Evolutionary conservation across 352 stramenopile species (phyloP).

Genomic region (Phytophthora tubulina): DNA sequence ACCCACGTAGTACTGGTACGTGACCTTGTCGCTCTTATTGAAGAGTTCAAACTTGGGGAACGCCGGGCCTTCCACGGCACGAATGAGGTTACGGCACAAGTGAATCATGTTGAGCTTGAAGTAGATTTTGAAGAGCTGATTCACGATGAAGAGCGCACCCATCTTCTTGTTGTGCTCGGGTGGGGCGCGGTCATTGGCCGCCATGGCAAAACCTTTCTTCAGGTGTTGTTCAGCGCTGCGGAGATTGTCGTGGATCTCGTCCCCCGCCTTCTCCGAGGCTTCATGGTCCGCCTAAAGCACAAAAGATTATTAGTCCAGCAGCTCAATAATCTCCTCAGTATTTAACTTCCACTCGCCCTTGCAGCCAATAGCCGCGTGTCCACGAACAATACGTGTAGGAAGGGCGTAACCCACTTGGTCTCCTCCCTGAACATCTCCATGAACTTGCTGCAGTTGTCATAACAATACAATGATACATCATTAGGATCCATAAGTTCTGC

Average conservation of each 20-base stretch:
- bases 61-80: constrained; percentile 79
- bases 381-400: constrained; percentile 83
- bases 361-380: constrained; percentile 81
- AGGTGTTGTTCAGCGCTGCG: constrained; percentile 86
- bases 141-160: constrained; percentile 93
- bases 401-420: constrained; percentile 88
- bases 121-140: constrained; percentile 98
- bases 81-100: constrained; percentile 95
- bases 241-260: constrained; percentile 83
- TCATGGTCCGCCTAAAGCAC: constrained; percentile 69
- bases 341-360: constrained; percentile 39
- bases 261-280: constrained; percentile 66
- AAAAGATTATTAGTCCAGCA: constrained; percentile 10
- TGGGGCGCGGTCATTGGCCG: constrained; percentile 82
- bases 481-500: background rate
- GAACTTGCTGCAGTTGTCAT: constrained; percentile 67
- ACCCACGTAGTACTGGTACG: constrained; percentile 96
- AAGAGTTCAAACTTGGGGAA: constrained; percentile 86
- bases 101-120: constrained; percentile 96
- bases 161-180: constrained; percentile 88
- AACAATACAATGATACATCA: constrained; percentile 2
- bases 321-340: background rate
- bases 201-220: constrained; percentile 90
- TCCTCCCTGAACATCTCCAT: constrained; percentile 88
- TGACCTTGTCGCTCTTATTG: constrained; percentile 92